Percentiles rank a stretch among this genome's conserved stretches.
Evolutionary conservation across 352 stramenopile species (phyloP).

Genomic region (Saprolegnia diclina): DNA sequence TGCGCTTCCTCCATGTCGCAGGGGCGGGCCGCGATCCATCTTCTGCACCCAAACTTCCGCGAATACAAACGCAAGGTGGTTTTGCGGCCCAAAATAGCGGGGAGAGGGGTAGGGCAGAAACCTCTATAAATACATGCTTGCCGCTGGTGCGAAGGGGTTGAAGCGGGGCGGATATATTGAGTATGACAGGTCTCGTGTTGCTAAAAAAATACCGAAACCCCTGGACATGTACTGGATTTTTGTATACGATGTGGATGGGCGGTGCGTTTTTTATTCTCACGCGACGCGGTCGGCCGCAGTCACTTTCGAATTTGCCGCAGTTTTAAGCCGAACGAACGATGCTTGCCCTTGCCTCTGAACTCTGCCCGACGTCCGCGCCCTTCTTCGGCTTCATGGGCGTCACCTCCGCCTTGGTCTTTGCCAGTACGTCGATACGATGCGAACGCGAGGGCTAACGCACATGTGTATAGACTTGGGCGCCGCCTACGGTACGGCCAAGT

Average conservation of each 20-base stretch:
- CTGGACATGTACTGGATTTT: slow-evolving; percentile 2
- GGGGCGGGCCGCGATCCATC: no score
- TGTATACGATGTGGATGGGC: slow-evolving; percentile 1
- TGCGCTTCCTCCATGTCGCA: no score
- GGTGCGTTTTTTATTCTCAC: slow-evolving; percentile 22
- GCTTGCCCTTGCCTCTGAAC: slow-evolving; percentile 58
- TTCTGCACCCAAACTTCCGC: no score
- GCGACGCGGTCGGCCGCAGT: neutral
- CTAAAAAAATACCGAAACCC: slow-evolving; percentile 6
- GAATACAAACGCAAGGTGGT: no score
- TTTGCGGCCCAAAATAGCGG: neutral
- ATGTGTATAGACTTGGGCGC: slow-evolving; percentile 86
- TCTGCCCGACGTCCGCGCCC: slow-evolving; percentile 95
- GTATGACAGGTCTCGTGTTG: slow-evolving; percentile 3
- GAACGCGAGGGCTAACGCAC: neutral
- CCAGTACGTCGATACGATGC: slow-evolving; percentile 54
- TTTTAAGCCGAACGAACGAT: neutral
- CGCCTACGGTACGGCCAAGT: slow-evolving; percentile 96
- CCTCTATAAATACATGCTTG: neutral
- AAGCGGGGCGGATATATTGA: slow-evolving; percentile 8
- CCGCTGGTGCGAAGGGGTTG: neutral
- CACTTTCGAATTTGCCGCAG: slow-evolving; percentile 20
- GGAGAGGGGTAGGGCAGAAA: neutral
- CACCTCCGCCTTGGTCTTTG: slow-evolving; percentile 90
- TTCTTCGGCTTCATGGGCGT: slow-evolving; percentile 99